A percentile compares a stretch with the other conserved stretches of the same genome.
Conservation (phyloP, 768 basidiomycete species). For the Boletus subcaerulescens region DNA sequence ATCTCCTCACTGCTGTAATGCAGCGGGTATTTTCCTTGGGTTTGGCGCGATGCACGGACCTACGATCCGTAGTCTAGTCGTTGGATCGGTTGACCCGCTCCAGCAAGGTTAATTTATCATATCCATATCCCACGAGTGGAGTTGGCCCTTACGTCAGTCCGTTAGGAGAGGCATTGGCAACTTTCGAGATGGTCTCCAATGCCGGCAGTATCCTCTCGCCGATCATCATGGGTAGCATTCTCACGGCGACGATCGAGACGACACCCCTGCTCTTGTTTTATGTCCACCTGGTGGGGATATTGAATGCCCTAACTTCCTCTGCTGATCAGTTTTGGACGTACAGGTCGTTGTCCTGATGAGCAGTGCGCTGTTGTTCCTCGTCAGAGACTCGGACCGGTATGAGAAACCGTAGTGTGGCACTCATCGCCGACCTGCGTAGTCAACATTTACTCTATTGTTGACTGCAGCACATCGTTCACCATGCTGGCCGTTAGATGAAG, state of each 20-base stretch:
- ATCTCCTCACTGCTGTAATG: background rate
- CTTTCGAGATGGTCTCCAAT: constrained; percentile 25
- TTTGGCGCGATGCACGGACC: constrained; percentile 15
- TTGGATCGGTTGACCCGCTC: constrained; percentile 24
- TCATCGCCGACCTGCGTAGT: background rate
- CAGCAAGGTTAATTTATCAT: constrained; percentile 22
- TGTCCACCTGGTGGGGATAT: constrained; percentile 20
- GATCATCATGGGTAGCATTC: constrained; percentile 29
- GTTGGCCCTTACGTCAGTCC: background rate
- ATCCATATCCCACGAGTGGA: too few relatives aligned
- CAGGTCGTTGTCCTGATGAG: constrained; percentile 19
- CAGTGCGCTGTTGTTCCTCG: constrained; percentile 16
- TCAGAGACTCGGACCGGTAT: constrained; percentile 24
- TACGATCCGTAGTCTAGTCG: constrained; percentile 23
- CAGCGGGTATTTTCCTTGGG: constrained; percentile 20
- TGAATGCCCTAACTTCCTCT: background rate
- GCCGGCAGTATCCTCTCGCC: constrained; percentile 24
- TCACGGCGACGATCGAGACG: constrained; percentile 22
- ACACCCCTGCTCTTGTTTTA: constrained; percentile 24
- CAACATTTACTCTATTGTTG: background rate
- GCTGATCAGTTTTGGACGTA: background rate
- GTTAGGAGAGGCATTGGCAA: constrained; percentile 29
- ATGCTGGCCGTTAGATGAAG: background rate
- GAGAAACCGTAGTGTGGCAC: background rate
- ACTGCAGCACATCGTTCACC: background rate